These are phyloP conservation scores for Chaetomium tenue DNA, from an alignment of 495 filamentous ascomycete species.

Conservation along the genomic window DNA sequence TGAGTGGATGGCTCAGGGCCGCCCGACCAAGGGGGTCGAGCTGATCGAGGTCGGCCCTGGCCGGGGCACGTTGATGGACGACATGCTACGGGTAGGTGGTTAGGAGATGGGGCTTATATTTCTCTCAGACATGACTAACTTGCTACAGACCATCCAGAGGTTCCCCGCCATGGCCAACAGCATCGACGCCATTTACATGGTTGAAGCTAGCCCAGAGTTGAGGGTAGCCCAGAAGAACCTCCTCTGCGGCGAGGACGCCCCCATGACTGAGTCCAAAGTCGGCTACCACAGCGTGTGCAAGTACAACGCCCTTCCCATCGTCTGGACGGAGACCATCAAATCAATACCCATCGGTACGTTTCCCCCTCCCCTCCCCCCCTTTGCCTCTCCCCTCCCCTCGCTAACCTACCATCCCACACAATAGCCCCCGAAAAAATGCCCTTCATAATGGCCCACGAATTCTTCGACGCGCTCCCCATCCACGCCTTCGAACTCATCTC, in stretches of 20 bases:
- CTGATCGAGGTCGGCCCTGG: slow-evolving; percentile 93
- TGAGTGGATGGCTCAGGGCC: slow-evolving; percentile 92
- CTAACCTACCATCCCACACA: background rate
- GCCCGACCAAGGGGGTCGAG: slow-evolving; percentile 66
- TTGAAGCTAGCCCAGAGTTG: slow-evolving; percentile 80
- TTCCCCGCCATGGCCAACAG: slow-evolving; percentile 75
- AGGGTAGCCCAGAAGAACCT: slow-evolving; percentile 72
- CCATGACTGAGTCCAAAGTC: slow-evolving; percentile 66
- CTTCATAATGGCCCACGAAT: slow-evolving; percentile 94
- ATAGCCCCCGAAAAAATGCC: slow-evolving; percentile 65
- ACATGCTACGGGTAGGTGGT: slow-evolving; percentile 80
- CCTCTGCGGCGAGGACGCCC: slow-evolving; percentile 73
- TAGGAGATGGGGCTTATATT: slow-evolving; percentile 41
- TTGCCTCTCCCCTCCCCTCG: background rate
- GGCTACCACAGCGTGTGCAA: slow-evolving; percentile 77
- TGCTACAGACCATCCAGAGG: slow-evolving; percentile 68
- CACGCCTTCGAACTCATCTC: slow-evolving; percentile 79
- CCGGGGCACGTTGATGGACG: slow-evolving; percentile 94
- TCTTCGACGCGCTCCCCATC: slow-evolving; percentile 98
- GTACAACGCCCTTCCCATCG: slow-evolving; percentile 64
- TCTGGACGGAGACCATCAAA: slow-evolving; percentile 90
- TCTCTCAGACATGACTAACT: background rate
- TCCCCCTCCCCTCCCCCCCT: slow-evolving; percentile 21
- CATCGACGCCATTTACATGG: slow-evolving; percentile 82
- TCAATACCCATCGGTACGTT: slow-evolving; percentile 60